phyloP scores from a whole-genome alignment of 495 filamentous ascomycete species.

The Oleoguttula mirabilis region DNA sequence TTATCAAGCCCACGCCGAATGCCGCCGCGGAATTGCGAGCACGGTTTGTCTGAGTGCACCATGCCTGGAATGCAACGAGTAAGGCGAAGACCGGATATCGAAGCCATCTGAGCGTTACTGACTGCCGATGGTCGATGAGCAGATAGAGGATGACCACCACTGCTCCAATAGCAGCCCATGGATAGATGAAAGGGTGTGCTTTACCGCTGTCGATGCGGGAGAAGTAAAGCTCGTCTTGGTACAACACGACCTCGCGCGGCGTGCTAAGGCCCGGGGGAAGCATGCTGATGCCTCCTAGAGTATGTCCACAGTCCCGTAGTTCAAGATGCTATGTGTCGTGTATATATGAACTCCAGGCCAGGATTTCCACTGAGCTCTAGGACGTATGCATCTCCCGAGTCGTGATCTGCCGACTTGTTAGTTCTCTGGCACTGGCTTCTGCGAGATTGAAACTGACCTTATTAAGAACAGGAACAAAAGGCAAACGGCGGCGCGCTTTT shows the following conservation, averaged over 20 bases:
- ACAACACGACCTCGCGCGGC: conserved; percentile 13
- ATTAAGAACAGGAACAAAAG: too few relatives aligned
- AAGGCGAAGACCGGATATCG: conserved; percentile 34
- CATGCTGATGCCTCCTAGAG: conserved; percentile 1
- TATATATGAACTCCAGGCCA: too few relatives aligned
- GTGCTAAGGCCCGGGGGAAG: conserved; percentile 12
- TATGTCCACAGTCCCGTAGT: neutral
- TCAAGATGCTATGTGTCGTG: too few relatives aligned
- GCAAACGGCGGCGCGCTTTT: too few relatives aligned
- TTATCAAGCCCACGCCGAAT: conserved; percentile 56
- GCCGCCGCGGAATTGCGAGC: conserved; percentile 47
- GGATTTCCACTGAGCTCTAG: too few relatives aligned
- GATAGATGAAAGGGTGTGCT: conserved; percentile 43
- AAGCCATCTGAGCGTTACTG: conserved; percentile 35
- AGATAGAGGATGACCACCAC: conserved; percentile 45
- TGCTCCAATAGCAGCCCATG: conserved; percentile 38
- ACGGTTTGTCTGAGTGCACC: conserved; percentile 26
- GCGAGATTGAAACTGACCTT: too few relatives aligned
- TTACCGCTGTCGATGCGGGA: conserved; percentile 24
- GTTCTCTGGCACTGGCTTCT: too few relatives aligned
- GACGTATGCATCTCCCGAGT: too few relatives aligned
- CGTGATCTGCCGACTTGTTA: too few relatives aligned
- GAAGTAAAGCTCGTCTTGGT: conserved; percentile 19
- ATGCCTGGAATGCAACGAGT: conserved; percentile 38
- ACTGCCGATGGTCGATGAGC: conserved; percentile 43